phyloP scores from a whole-genome alignment of 306 rosid genomes.

The Myrica gale region DNA sequence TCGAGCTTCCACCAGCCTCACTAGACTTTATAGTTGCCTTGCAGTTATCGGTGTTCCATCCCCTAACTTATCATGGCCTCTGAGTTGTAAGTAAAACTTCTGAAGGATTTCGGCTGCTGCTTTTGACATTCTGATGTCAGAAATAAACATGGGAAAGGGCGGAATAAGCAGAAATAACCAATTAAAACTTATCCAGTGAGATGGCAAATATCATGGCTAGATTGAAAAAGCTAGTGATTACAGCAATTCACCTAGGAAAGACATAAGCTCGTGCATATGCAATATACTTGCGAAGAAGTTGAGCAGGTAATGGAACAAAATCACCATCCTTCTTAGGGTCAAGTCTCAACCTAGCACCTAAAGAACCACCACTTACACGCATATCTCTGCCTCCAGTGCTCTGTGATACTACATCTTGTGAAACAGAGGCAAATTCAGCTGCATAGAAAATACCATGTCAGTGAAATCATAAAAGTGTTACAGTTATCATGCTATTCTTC shows the following conservation, averaged over 20 bases:
- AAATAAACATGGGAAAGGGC: conserved; percentile 1
- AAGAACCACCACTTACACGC: conserved; percentile 47
- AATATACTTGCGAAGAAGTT: conserved; percentile 91
- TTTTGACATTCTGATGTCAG: conserved; percentile 74
- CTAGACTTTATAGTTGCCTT: conserved; percentile 92
- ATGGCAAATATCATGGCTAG: conserved; percentile 20
- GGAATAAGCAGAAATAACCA: background rate
- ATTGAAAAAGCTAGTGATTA: conserved; percentile 27
- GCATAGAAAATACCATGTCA: conserved; percentile 23
- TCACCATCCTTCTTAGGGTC: conserved; percentile 59
- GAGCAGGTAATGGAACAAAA: conserved; percentile 80
- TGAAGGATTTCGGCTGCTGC: conserved; percentile 85
- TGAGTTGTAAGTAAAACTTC: conserved; percentile 71
- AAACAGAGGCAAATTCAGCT: conserved; percentile 42
- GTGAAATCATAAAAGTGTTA: conserved; percentile 1
- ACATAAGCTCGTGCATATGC: conserved; percentile 82
- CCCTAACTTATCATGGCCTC: conserved; percentile 75
- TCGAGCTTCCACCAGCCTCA: conserved; percentile 93
- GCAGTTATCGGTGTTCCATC: conserved; percentile 97
- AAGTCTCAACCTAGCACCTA: conserved; percentile 73
- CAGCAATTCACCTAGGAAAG: conserved; percentile 68
- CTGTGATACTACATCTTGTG: conserved; percentile 44
- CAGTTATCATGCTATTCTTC: no score
- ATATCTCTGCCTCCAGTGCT: conserved; percentile 46
- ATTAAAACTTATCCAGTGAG: background rate